Evolutionary conservation across 805 yeast species (phyloP).

Genomic region (Saccharomycopsis guyanensis): DNA sequence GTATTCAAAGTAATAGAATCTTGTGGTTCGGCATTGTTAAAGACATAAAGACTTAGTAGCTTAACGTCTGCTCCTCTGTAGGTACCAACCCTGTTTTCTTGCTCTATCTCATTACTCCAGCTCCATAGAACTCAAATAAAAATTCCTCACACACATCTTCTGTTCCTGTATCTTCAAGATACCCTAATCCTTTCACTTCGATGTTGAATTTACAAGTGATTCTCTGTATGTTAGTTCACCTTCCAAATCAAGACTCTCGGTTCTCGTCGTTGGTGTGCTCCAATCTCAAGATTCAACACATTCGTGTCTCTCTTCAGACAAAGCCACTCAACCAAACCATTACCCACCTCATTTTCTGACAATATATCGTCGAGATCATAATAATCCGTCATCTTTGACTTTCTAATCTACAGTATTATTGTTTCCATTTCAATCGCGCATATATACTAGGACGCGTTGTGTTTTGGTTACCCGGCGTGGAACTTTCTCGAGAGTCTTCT

Average conservation of each 20-base stretch:
- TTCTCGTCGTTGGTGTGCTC: too few species aligned
- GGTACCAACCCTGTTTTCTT: too few species aligned
- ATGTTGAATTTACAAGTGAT: conserved; percentile 75
- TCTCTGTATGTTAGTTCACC: conserved; percentile 33
- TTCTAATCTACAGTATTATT: too few species aligned
- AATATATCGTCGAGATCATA: conserved; percentile 73
- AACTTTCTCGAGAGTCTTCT: background rate
- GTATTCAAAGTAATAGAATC: background rate
- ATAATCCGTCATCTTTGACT: conserved; percentile 29
- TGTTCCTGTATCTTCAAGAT: conserved; percentile 71
- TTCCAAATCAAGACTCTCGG: too few species aligned
- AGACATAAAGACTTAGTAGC: too few species aligned
- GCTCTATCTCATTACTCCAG: too few species aligned
- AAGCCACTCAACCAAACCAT: background rate
- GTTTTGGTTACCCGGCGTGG: background rate
- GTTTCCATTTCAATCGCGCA: background rate
- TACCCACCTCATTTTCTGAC: conserved; percentile 49
- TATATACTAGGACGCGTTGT: too few species aligned
- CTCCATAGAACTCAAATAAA: too few species aligned
- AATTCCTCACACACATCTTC: conserved; percentile 33
- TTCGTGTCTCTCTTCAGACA: too few species aligned
- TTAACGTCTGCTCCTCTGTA: too few species aligned
- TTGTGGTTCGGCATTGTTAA: background rate
- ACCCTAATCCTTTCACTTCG: conserved; percentile 82
- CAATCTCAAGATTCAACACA: too few species aligned